Evolutionary conservation across 1,139 yeast genomes (phyloP).

Genomic region (Blastobotrys apis): DNA sequence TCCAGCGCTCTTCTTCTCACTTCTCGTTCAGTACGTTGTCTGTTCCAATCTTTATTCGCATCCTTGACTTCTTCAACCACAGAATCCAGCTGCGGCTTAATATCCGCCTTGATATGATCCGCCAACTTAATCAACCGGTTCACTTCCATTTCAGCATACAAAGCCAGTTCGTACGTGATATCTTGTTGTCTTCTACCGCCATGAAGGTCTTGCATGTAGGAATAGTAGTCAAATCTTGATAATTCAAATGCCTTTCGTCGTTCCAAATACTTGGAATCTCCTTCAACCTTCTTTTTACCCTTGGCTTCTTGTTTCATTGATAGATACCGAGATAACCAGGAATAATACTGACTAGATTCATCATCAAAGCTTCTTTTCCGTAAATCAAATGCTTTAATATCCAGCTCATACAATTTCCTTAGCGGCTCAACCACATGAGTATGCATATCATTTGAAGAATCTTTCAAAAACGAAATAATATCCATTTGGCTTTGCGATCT

Average conservation of each 20-base stretch:
- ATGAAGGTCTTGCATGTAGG: constrained; percentile 55
- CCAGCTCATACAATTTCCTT: constrained; percentile 39
- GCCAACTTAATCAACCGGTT: constrained; percentile 27
- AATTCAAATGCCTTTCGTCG: constrained; percentile 63
- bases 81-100: constrained; percentile 33
- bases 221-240: constrained; percentile 66
- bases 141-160: constrained; percentile 37
- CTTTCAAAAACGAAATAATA: constrained; percentile 21
- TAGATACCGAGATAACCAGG: constrained; percentile 66
- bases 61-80: constrained; percentile 34
- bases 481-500: constrained; percentile 22
- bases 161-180: constrained; percentile 37
- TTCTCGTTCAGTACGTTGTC: constrained; percentile 41
- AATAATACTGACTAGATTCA: constrained; percentile 67
- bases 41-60: constrained; percentile 39
- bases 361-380: constrained; percentile 61
- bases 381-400: constrained; percentile 39
- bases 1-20: constrained; percentile 38
- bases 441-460: constrained; percentile 29
- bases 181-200: constrained; percentile 47
- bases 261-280: constrained; percentile 57
- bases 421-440: constrained; percentile 40
- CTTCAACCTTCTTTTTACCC: constrained; percentile 37
- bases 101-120: constrained; percentile 24
- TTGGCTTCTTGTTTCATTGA: constrained; percentile 54